These are phyloP conservation scores for Dothistroma septosporum DNA, from an alignment of 2,329 filamentous ascomycete genomes.

Conservation along the genomic window DNA sequence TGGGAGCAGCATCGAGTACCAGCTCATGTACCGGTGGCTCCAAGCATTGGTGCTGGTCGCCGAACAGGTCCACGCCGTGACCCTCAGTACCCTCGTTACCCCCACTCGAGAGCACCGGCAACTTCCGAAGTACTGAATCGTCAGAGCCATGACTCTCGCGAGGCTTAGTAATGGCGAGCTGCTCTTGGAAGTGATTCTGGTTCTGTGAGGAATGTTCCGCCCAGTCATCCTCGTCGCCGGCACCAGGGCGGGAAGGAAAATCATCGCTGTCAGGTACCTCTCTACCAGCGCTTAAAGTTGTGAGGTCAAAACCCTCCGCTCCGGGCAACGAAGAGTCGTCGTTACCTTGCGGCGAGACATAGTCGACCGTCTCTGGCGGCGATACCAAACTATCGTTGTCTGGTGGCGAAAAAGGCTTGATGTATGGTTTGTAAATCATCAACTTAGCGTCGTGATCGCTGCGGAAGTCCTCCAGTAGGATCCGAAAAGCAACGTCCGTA, in stretches of 20 bases:
- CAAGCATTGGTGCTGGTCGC: too few relatives aligned
- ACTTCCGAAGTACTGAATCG: neutral
- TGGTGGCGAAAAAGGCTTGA: neutral
- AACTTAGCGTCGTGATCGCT: neutral
- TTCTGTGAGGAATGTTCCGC: neutral
- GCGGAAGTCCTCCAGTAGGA: conserved; percentile 6
- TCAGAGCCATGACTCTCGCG: neutral
- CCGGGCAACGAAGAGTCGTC: too few relatives aligned
- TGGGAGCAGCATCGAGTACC: too few relatives aligned
- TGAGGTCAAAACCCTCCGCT: neutral
- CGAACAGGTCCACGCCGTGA: neutral
- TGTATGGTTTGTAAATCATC: conserved; percentile 12
- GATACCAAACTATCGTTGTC: too few relatives aligned
- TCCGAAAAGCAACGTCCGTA: neutral
- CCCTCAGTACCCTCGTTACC: too few relatives aligned
- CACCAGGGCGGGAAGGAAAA: too few relatives aligned
- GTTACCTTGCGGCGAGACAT: too few relatives aligned
- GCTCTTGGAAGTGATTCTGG: neutral
- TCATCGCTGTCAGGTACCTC: neutral
- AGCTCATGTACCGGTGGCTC: too few relatives aligned
- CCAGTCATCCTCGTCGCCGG: neutral
- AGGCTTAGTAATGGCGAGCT: neutral
- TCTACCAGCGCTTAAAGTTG: neutral
- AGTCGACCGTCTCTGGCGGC: too few relatives aligned
- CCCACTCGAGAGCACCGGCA: neutral